Conservation (phyloP, 768 basidiomycete genomes). For the Amylocystis lapponica region DNA sequence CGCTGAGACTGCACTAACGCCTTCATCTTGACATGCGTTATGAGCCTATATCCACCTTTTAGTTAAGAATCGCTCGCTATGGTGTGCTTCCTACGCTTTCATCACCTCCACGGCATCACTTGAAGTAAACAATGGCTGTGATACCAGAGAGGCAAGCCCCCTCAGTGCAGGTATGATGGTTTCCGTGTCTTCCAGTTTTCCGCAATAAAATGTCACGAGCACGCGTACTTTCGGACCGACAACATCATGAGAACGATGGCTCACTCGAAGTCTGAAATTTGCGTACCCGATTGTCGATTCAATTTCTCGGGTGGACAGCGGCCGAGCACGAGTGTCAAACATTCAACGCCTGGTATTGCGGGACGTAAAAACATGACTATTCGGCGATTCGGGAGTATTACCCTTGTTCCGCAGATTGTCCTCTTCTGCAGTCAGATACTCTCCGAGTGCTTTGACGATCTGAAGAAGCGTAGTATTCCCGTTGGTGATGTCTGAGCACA, state of each 20-base stretch:
- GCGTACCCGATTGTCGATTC: constrained; percentile 78
- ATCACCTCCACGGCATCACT: constrained; percentile 57
- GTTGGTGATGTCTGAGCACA: constrained; percentile 43
- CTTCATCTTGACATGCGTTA: constrained; percentile 75
- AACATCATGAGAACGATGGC: constrained; percentile 6
- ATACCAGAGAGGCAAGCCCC: constrained; percentile 65
- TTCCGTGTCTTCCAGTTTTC: constrained; percentile 82
- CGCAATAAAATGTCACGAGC: constrained; percentile 75
- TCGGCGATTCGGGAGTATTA: constrained; percentile 18
- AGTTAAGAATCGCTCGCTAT: neutral
- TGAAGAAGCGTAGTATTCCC: constrained; percentile 59
- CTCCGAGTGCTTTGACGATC: constrained; percentile 82
- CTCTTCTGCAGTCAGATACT: constrained; percentile 85
- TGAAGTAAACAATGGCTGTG: constrained; percentile 56
- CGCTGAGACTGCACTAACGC: constrained; percentile 77
- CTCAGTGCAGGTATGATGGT: constrained; percentile 77
- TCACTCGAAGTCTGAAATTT: neutral
- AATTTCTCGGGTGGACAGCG: constrained; percentile 56
- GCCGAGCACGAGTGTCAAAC: constrained; percentile 69
- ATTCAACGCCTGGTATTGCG: constrained; percentile 63
- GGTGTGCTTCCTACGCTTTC: constrained; percentile 44
- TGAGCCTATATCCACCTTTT: constrained; percentile 46
- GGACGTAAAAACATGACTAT: neutral
- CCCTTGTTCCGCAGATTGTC: constrained; percentile 76
- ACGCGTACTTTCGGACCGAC: constrained; percentile 57